These are phyloP conservation scores for Penicillium angulare DNA, from an alignment of 495 filamentous ascomycete species.

Conservation along the genomic window DNA sequence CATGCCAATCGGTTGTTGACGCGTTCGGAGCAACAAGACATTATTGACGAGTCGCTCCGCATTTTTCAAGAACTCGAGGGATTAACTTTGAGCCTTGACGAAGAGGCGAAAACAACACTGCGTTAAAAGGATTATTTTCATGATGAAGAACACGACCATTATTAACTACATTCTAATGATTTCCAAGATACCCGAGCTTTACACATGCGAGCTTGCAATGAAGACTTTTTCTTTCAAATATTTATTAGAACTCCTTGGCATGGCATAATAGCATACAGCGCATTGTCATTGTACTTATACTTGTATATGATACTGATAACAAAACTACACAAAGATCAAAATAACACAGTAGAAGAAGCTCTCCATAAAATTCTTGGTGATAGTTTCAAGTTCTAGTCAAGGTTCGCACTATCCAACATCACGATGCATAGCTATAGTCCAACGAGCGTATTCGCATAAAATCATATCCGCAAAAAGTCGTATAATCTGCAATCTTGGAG, in stretches of 20 bases:
- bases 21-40: conserved; percentile 38
- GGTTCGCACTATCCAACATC: background rate
- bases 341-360: background rate
- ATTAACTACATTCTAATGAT: too few relatives aligned
- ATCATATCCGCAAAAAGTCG: background rate
- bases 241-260: background rate
- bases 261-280: background rate
- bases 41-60: conserved; percentile 43
- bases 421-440: background rate
- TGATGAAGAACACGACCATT: too few relatives aligned
- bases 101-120: background rate
- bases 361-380: background rate
- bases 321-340: background rate
- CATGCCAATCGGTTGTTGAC: conserved; percentile 41
- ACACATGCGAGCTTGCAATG: too few relatives aligned
- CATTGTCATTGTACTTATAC: too few relatives aligned
- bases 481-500: background rate
- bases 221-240: too few relatives aligned
- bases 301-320: background rate
- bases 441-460: conserved; percentile 12
- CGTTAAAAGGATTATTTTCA: background rate
- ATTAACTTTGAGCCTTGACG: conserved; percentile 13
- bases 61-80: conserved; percentile 36
- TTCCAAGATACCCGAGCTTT: too few relatives aligned
- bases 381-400: background rate